These are phyloP conservation scores for Coniosporium tulheliwenetii DNA, from an alignment of 2,329 filamentous ascomycete species.

Conservation along the genomic window DNA sequence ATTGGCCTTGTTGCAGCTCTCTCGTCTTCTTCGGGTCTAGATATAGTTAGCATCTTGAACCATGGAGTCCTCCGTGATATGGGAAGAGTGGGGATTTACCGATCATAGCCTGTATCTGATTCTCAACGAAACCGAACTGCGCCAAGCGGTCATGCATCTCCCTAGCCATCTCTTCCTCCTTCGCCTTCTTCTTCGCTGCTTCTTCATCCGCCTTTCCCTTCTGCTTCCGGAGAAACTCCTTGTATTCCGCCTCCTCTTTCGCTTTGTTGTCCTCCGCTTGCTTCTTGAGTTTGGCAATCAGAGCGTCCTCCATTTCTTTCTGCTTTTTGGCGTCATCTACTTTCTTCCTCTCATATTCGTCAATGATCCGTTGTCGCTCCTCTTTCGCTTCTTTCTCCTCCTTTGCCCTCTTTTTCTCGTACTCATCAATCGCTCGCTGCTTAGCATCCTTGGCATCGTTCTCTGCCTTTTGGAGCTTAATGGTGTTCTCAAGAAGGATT, in stretches of 20 bases:
- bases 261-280: slow-evolving; percentile 22
- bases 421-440: slow-evolving; percentile 12
- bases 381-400: slow-evolving; percentile 19
- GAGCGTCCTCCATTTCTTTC: slow-evolving; percentile 14
- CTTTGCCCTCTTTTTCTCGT: slow-evolving; percentile 13
- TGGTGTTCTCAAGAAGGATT: too few species aligned
- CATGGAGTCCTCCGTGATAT: too few species aligned
- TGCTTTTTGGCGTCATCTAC: slow-evolving; percentile 23
- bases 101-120: slow-evolving; percentile 29
- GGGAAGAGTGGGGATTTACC: too few species aligned
- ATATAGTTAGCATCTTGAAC: too few species aligned
- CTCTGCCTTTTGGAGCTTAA: background rate
- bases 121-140: slow-evolving; percentile 28
- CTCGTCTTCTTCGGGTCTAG: slow-evolving; percentile 29
- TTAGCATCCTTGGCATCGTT: slow-evolving; percentile 5
- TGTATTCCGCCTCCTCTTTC: slow-evolving; percentile 24
- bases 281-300: slow-evolving; percentile 19
- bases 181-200: slow-evolving; percentile 21
- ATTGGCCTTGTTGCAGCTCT: slow-evolving; percentile 1
- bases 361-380: slow-evolving; percentile 18
- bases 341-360: slow-evolving; percentile 21
- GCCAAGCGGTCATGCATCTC: slow-evolving; percentile 28
- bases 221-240: slow-evolving; percentile 20
- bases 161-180: slow-evolving; percentile 26
- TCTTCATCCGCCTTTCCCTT: slow-evolving; percentile 24